These are phyloP conservation scores for Lactarius hatsudake DNA, from an alignment of 768 basidiomycete genomes.

Conservation along the genomic window DNA sequence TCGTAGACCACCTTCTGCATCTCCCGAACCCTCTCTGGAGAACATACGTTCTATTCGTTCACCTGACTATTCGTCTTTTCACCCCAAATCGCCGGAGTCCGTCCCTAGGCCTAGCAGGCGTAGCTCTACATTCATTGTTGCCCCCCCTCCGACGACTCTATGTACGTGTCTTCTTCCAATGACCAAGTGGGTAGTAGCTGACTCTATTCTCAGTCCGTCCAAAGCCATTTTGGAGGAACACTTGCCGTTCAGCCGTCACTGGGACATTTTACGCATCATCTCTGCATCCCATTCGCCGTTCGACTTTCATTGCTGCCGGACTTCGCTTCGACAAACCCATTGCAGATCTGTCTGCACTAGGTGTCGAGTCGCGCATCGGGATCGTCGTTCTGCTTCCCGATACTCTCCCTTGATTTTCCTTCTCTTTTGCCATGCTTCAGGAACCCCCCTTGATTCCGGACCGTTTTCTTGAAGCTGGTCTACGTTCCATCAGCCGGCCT, in stretches of 20 bases:
- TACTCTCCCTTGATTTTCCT: neutral
- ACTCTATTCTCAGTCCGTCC: constrained; percentile 56
- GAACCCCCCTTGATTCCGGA: neutral
- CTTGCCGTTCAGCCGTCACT: constrained; percentile 66
- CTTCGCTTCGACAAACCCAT: constrained; percentile 60
- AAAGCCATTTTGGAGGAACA: constrained; percentile 78
- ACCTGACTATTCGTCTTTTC: neutral
- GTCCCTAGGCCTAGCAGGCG: neutral
- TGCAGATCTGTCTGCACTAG: constrained; percentile 38
- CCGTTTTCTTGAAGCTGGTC: neutral
- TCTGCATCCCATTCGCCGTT: constrained; percentile 68
- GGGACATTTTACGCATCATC: constrained; percentile 71
- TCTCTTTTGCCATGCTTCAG: neutral
- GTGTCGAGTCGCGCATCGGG: constrained; percentile 35
- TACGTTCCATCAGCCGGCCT: constrained; percentile 4
- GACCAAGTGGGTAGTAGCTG: neutral
- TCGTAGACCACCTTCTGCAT: constrained; percentile 8
- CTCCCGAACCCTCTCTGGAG: neutral
- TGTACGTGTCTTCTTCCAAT: constrained; percentile 42
- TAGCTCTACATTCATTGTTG: constrained; percentile 37
- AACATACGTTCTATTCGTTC: neutral
- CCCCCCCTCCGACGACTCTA: constrained; percentile 61
- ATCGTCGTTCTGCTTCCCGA: constrained; percentile 28
- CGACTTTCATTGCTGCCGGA: constrained; percentile 77
- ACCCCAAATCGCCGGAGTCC: neutral